These are phyloP conservation scores for Abrus precatorius DNA, from an alignment of 306 rosid species.

Conservation along the genomic window DNA sequence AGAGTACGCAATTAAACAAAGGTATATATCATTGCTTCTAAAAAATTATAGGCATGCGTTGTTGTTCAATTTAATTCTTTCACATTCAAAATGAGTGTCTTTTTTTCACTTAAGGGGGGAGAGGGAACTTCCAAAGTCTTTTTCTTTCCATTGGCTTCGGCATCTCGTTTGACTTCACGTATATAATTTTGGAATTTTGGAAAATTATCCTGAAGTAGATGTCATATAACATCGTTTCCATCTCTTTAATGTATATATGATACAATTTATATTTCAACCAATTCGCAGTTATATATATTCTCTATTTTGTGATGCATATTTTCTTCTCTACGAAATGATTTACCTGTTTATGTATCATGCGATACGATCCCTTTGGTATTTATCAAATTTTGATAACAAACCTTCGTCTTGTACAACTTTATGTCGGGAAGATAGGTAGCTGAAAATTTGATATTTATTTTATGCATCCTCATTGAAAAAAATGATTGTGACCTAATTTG, in stretches of 20 bases:
- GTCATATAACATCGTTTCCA: conserved; percentile 32
- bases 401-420: background rate
- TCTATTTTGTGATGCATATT: conserved; percentile 5
- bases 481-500: background rate
- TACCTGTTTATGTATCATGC: background rate
- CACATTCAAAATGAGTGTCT: conserved; percentile 42
- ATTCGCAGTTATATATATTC: conserved; percentile 1
- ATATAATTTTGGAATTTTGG: conserved; percentile 40
- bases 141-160: conserved; percentile 30
- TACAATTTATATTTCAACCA: background rate
- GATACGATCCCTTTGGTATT: background rate
- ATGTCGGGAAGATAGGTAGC: background rate
- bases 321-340: background rate
- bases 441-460: background rate
- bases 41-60: conserved; percentile 49
- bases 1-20: conserved; percentile 59
- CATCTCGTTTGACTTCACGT: conserved; percentile 30
- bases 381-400: background rate
- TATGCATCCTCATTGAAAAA: background rate
- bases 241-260: conserved; percentile 24
- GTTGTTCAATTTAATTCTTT: conserved; percentile 71
- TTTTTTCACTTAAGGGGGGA: conserved; percentile 1
- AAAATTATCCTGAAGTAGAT: conserved; percentile 20
- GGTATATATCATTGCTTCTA: conserved; percentile 58
- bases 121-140: conserved; percentile 14